These are phyloP conservation scores for Abrus precatorius DNA, from an alignment of 306 rosid species.

Conservation along the genomic window DNA sequence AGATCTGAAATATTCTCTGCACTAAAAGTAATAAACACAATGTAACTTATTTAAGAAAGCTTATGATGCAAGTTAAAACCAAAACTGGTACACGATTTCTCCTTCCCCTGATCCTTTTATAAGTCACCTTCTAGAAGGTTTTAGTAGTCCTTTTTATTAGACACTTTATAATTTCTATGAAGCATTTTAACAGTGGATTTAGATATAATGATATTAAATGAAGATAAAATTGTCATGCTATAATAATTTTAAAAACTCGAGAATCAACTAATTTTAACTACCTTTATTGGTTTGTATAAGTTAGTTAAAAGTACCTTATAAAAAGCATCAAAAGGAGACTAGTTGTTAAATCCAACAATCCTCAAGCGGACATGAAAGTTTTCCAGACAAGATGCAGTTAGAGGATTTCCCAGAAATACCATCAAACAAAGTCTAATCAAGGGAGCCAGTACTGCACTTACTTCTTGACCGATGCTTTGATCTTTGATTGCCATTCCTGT, in stretches of 20 bases:
- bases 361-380: neutral
- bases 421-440: slow-evolving; percentile 2
- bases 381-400: slow-evolving; percentile 22
- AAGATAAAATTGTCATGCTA: no score
- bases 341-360: slow-evolving; percentile 5
- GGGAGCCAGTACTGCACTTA: slow-evolving; percentile 29
- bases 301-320: no score
- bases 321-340: no score
- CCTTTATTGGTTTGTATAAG: no score
- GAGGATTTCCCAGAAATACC: slow-evolving; percentile 13
- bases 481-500: slow-evolving; percentile 41
- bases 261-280: no score
- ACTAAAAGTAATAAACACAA: slow-evolving; percentile 8
- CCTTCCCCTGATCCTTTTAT: no score
- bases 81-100: slow-evolving; percentile 33
- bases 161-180: no score
- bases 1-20: slow-evolving; percentile 17
- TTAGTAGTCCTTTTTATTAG: no score
- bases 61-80: slow-evolving; percentile 35
- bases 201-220: no score
- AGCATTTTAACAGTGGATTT: no score
- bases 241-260: no score
- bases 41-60: slow-evolving; percentile 4
- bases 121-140: no score
- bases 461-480: slow-evolving; percentile 16